Evolutionary conservation across 1,139 yeast species (phyloP).

Genomic region (Hemisphaericaspora subhashii): DNA sequence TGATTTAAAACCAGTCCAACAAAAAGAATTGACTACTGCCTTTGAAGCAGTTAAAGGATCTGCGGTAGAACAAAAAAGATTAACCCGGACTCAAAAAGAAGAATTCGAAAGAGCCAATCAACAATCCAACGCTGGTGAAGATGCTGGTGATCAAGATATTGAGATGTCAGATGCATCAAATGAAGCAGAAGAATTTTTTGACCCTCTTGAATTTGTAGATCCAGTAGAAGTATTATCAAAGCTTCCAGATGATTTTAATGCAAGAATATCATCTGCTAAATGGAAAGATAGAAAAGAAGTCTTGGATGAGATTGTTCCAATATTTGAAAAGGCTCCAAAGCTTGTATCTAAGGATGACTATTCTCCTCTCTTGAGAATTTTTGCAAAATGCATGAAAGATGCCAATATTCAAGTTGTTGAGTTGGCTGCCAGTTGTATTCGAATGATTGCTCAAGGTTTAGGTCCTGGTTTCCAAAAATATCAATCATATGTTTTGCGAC

Average conservation of each 20-base stretch:
- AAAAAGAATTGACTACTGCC: constrained; percentile 75
- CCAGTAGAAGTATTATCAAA: constrained; percentile 61
- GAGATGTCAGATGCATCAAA: constrained; percentile 39
- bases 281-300: constrained; percentile 95
- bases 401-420: constrained; percentile 89
- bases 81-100: constrained; percentile 50
- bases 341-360: constrained; percentile 52
- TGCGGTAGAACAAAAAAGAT: constrained; percentile 55
- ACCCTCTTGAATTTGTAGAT: constrained; percentile 41
- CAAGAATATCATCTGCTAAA: constrained; percentile 57
- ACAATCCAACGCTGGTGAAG: constrained; percentile 19
- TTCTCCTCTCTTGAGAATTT: constrained; percentile 53
- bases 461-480: constrained; percentile 54
- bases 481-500: constrained; percentile 51
- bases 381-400: constrained; percentile 81
- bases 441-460: constrained; percentile 66
- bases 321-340: constrained; percentile 52
- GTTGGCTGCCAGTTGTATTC: constrained; percentile 70
- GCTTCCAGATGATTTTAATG: constrained; percentile 62
- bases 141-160: constrained; percentile 35
- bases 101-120: constrained; percentile 20
- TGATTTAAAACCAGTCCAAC: constrained; percentile 86
- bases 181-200: constrained; percentile 22
- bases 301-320: constrained; percentile 63
- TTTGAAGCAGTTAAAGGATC: constrained; percentile 54